These are phyloP conservation scores for Penicillium simplicissimum DNA, from an alignment of 495 filamentous ascomycete species.

Conservation along the genomic window DNA sequence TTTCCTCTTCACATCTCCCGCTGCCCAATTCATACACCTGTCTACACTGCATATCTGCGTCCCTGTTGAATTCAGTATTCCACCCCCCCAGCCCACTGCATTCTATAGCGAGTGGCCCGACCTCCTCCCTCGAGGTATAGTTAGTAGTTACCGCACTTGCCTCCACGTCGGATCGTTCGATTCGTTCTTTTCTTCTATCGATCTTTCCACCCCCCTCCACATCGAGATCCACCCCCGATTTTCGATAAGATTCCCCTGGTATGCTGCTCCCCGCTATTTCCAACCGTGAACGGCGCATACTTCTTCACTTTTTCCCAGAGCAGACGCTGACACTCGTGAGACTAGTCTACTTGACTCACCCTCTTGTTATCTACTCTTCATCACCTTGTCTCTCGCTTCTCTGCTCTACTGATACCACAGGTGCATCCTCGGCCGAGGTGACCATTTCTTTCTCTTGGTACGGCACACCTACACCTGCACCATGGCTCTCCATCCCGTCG, in stretches of 20 bases:
- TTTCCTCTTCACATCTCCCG: not conserved
- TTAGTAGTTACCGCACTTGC: not conserved
- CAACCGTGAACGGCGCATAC: not conserved
- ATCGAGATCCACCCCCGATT: not conserved
- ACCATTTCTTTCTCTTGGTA: slow-evolving; percentile 4
- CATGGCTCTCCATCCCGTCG: slow-evolving; percentile 41
- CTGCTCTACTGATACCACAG: slow-evolving; percentile 33
- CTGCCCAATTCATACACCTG: not conserved
- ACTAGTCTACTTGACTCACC: not conserved
- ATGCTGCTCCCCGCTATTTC: slow-evolving; percentile 1
- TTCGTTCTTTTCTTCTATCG: not conserved
- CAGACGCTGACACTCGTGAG: not conserved
- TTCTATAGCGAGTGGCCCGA: not conserved
- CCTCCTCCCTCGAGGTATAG: not conserved
- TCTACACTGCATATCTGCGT: not conserved
- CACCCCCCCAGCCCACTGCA: not conserved
- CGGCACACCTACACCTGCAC: slow-evolving; percentile 10
- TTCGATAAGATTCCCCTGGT: not conserved
- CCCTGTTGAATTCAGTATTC: not conserved
- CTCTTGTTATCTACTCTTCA: not conserved
- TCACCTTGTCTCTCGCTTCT: not conserved
- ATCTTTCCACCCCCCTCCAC: not conserved
- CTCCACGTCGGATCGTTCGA: not conserved
- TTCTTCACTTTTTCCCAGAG: not conserved
- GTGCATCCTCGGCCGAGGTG: slow-evolving; percentile 13